Evolutionary conservation across 805 yeast species (phyloP).

Genomic region (Torulaspora indica): DNA sequence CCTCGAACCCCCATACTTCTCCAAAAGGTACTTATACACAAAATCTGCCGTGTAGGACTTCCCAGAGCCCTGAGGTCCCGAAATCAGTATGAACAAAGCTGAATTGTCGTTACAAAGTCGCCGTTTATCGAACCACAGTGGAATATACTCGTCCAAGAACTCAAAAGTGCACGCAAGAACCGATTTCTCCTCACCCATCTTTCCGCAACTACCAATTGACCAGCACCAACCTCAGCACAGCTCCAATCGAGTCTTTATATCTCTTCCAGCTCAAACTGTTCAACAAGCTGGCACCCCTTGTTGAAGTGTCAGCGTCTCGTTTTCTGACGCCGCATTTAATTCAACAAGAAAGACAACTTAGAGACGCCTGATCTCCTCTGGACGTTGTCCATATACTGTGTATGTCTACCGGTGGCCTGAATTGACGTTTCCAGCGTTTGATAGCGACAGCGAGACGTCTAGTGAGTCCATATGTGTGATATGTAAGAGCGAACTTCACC

Average conservation of each 20-base stretch:
- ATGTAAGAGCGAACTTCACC: constrained; percentile 73
- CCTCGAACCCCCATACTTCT: constrained; percentile 36
- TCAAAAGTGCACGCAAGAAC: constrained; percentile 11
- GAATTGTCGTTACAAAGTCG: constrained; percentile 7
- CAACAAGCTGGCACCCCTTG: background rate
- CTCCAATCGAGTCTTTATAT: background rate
- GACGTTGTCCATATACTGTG: constrained; percentile 80
- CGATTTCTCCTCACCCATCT: constrained; percentile 4
- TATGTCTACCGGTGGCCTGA: constrained; percentile 96
- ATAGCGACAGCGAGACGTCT: constrained; percentile 23
- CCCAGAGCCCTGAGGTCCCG: constrained; percentile 81
- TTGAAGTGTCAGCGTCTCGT: background rate
- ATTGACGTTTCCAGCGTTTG: constrained; percentile 62
- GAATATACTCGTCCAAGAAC: constrained; percentile 23
- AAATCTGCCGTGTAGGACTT: constrained; percentile 53
- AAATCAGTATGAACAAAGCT: constrained; percentile 52
- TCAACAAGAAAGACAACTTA: background rate
- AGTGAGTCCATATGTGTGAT: constrained; percentile 60
- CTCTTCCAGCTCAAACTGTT: background rate
- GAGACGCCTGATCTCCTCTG: background rate
- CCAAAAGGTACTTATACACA: constrained; percentile 36
- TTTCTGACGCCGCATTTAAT: background rate
- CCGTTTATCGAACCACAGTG: constrained; percentile 22
- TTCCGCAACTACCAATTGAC: background rate
- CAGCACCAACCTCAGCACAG: no score